Conservation (phyloP, 768 basidiomycete species). For the Dentipellis fragilis region DNA sequence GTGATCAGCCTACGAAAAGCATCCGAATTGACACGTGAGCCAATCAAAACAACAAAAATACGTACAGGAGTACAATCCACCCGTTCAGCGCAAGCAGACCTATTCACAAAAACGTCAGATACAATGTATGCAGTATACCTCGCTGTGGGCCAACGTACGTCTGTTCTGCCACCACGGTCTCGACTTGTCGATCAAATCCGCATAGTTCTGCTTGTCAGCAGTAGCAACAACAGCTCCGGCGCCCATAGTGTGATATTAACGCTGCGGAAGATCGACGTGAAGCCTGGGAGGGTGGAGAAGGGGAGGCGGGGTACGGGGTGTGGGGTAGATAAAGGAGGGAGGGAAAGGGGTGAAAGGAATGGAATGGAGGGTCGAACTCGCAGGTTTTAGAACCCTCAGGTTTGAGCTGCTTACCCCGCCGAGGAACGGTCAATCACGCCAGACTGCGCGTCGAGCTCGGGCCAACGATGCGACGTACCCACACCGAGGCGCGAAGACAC, state of each 20-base stretch:
- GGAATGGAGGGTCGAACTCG: background rate
- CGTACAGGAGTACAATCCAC: conserved; percentile 21
- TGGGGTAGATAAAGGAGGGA: background rate
- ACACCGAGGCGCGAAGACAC: background rate
- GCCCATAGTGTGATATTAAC: background rate
- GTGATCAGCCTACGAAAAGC: conserved; percentile 22
- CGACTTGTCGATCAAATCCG: background rate
- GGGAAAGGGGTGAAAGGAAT: background rate
- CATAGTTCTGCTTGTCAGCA: background rate
- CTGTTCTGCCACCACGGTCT: background rate
- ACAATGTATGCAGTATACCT: background rate
- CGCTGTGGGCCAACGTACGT: background rate
- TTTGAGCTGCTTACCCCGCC: background rate
- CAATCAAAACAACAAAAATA: background rate
- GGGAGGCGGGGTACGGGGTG: background rate
- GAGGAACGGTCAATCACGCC: background rate
- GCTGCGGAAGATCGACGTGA: background rate
- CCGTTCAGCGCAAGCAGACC: conserved; percentile 18
- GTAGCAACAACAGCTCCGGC: background rate
- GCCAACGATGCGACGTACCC: background rate
- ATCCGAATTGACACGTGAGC: background rate
- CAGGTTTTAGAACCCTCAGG: background rate
- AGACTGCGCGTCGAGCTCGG: background rate
- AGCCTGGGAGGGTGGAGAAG: background rate
- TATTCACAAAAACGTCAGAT: background rate